A percentile compares a stretch with the other conserved stretches of the same genome.
Conservation (phyloP, 805 yeast species). For the Saccharomycopsis olivae region DNA sequence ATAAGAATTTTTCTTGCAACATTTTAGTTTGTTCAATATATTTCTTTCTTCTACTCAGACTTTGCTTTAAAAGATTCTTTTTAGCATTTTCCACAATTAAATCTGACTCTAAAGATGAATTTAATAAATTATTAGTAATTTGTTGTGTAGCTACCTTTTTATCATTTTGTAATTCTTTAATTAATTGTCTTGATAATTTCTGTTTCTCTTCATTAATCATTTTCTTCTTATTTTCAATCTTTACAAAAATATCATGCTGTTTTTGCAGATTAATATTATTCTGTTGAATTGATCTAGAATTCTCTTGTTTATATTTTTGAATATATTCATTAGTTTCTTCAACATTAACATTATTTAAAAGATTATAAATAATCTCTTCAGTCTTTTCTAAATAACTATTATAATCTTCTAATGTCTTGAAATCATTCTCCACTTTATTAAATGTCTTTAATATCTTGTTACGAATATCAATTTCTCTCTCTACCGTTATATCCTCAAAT, state of each 20-base stretch:
- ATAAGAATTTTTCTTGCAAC: constrained; percentile 31
- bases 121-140: constrained; percentile 40
- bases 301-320: constrained; percentile 58
- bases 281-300: constrained; percentile 64
- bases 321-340: constrained; percentile 59
- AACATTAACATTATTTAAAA: constrained; percentile 59
- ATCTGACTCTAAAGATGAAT: constrained; percentile 24
- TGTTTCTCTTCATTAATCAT: constrained; percentile 44
- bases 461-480: constrained; percentile 85
- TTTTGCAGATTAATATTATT: constrained; percentile 66
- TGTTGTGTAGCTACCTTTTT: constrained; percentile 47
- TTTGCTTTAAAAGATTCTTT: constrained; percentile 46
- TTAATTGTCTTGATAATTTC: constrained; percentile 51
- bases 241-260: constrained; percentile 54
- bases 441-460: constrained; percentile 65
- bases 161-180: constrained; percentile 45
- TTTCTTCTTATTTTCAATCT: constrained; percentile 57
- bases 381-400: constrained; percentile 76
- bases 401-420: constrained; percentile 45
- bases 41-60: constrained; percentile 51
- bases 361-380: constrained; percentile 69
- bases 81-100: constrained; percentile 43
- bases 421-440: constrained; percentile 73
- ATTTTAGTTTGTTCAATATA: constrained; percentile 19
- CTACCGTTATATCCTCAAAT: constrained; percentile 84